Evolutionary conservation across 2,329 filamentous ascomycete genomes (phyloP), one percentile per base, ranked within the genome.

Genomic region (Phaeophleospora eucalypticola): DNA sequence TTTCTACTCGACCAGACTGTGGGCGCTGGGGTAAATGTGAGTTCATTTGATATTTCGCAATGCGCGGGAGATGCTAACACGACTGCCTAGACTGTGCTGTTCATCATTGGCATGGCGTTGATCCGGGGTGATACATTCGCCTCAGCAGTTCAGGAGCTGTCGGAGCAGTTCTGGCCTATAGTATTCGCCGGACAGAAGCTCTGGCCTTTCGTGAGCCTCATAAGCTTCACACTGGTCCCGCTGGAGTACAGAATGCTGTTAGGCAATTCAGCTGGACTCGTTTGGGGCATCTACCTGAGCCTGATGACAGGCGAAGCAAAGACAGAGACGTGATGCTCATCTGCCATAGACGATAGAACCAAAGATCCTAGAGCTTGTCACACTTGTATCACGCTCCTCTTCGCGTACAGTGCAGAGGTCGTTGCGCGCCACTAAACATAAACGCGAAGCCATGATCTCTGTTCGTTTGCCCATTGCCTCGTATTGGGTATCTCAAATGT

Each of bases 231-330:
- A 1, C 70, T 89, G 49, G 77, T 86, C 54, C 86, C 83, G n/a
- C 79, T 89, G 3, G 78, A 89, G 59, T 76, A 77, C 43, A 75
- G 87, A 32, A 83, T 86, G 41, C 68, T 90, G 27, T 78, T 89
- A 51, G 85, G 82, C n/a, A 81, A 82, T 55, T 65, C 84, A 41
- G 85, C 84, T 15, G 86, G 87, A 4, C 74, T 91, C 18, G 76
- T 73, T 12, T 91, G 87, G 87, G 83, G 83, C 0, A 74, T 89
- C 35, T 90, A 87, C 65, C 71, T 90, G 68, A 88, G 84, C 62
- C 68, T 89, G 59, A 67, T 81, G 53, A 76, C 49, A 27, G 47
- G 46, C 6, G 27, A 33, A 19, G 27, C 17, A 3, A 34, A 42
- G 40, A 16, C 15, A 6, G 14, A 36, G 34, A 36, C 6, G 12